These are phyloP conservation scores for Scheffersomyces stipitis DNA, from an alignment of 805 yeast genomes.

Conservation along the genomic window DNA sequence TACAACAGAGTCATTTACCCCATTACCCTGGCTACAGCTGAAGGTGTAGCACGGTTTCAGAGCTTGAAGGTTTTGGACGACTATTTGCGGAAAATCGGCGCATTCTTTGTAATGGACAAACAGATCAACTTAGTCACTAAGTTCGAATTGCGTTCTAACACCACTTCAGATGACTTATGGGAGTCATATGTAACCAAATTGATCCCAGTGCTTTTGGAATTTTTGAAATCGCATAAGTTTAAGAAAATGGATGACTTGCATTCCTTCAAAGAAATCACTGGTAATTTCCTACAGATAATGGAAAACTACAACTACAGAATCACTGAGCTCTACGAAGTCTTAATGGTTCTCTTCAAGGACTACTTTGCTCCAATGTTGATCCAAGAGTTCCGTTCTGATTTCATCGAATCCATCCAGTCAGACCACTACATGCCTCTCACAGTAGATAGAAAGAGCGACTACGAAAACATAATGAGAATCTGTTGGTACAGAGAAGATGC, in stretches of 20 bases:
- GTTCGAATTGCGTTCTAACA: constrained; percentile 59
- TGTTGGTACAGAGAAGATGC: constrained; percentile 69
- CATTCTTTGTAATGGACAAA: constrained; percentile 77
- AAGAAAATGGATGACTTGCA: constrained; percentile 43
- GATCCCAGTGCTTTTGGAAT: constrained; percentile 55
- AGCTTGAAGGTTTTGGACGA: constrained; percentile 44
- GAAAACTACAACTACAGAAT: constrained; percentile 68
- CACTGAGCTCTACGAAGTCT: constrained; percentile 57
- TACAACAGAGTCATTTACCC: constrained; percentile 72
- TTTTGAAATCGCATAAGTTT: constrained; percentile 39
- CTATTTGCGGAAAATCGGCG: constrained; percentile 62
- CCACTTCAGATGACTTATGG: constrained; percentile 73
- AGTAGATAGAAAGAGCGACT: constrained; percentile 58
- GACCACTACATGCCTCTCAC: constrained; percentile 90
- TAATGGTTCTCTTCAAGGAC: constrained; percentile 56
- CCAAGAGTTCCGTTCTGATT: constrained; percentile 57
- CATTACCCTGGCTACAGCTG: constrained; percentile 37
- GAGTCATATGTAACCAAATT: constrained; percentile 61
- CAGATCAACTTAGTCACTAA: constrained; percentile 63
- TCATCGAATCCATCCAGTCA: constrained; percentile 60
- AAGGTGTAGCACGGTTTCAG: constrained; percentile 27
- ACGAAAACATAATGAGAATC: constrained; percentile 59
- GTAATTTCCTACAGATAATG: constrained; percentile 71
- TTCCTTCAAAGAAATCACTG: constrained; percentile 61
- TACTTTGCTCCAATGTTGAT: constrained; percentile 59